These are phyloP conservation scores for Licmophora abbreviata DNA, from an alignment of 108 stramenopile species.

Conservation along the genomic window DNA sequence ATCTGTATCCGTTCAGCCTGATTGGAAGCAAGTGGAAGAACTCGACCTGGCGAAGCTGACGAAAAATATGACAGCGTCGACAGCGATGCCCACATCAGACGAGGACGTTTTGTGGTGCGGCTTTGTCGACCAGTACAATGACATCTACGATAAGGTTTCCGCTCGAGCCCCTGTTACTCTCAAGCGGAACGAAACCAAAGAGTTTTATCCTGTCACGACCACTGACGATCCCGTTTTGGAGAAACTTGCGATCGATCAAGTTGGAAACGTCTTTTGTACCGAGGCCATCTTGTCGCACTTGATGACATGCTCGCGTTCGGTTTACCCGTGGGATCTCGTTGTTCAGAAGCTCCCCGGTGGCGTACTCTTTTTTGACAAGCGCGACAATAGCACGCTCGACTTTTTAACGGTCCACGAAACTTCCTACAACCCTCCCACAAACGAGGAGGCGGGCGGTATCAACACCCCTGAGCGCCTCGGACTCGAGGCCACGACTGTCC, in stretches of 20 bases:
- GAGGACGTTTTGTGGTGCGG: slow-evolving; percentile 92
- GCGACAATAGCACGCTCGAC: slow-evolving; percentile 90
- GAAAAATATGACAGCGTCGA: slow-evolving; percentile 43
- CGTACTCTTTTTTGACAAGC: slow-evolving; percentile 92
- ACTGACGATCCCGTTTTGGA: slow-evolving; percentile 97
- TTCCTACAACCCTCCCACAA: slow-evolving; percentile 65
- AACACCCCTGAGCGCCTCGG: slow-evolving; percentile 89
- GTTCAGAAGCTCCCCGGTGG: slow-evolving; percentile 89
- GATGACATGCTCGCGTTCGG: slow-evolving; percentile 92
- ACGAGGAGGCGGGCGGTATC: slow-evolving; percentile 69
- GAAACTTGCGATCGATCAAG: slow-evolving; percentile 85
- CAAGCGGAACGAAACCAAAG: slow-evolving; percentile 75
- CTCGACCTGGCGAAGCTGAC: slow-evolving; percentile 86
- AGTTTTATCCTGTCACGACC: slow-evolving; percentile 94
- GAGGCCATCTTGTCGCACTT: slow-evolving; percentile 94
- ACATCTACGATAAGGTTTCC: slow-evolving; percentile 86
- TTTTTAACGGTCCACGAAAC: slow-evolving; percentile 91
- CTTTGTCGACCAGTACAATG: slow-evolving; percentile 89
- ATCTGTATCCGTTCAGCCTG: slow-evolving; percentile 83
- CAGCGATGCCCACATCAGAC: slow-evolving; percentile 29
- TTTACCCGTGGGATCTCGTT: slow-evolving; percentile 97
- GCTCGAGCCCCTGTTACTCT: slow-evolving; percentile 58
- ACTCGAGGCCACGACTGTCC: slow-evolving; percentile 94
- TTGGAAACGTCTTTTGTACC: slow-evolving; percentile 91
- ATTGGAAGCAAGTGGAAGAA: slow-evolving; percentile 90